A percentile compares a stretch with the other conserved stretches of the same genome.
phyloP scores from a whole-genome alignment of 345 rosid species.

The Populus pruinosa region DNA sequence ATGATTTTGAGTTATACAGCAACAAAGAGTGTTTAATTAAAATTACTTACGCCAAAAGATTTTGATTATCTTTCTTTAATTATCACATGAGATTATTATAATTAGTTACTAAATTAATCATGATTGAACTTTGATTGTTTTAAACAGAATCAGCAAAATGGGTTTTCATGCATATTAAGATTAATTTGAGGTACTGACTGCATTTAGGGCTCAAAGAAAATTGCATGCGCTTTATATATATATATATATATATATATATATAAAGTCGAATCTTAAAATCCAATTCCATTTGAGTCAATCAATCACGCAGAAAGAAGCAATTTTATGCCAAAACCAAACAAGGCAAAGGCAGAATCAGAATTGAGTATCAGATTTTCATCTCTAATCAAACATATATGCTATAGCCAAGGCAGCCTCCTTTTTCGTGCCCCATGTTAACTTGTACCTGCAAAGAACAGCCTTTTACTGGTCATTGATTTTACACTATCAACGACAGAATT shows the following conservation, averaged over 20 bases:
- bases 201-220: not conserved
- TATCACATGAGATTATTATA: not conserved
- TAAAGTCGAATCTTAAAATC: not conserved
- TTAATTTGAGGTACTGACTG: not conserved
- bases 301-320: not conserved
- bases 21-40: too few species aligned
- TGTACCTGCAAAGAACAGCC: not conserved
- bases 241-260: too few species aligned
- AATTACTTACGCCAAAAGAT: not conserved
- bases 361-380: not conserved
- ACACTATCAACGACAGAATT: not conserved
- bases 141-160: too few species aligned
- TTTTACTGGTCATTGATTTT: not conserved
- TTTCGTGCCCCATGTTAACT: not conserved
- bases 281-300: conserved; percentile 25
- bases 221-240: not conserved
- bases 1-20: too few species aligned
- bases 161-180: too few species aligned
- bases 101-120: not conserved
- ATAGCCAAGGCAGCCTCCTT: not conserved
- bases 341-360: conserved; percentile 1
- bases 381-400: not conserved
- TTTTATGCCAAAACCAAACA: conserved; percentile 10
- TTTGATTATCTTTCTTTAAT: not conserved
- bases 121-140: not conserved